Evolutionary conservation across 2,329 filamentous ascomycete species (phyloP).

Genomic region (Sporothrix protearum): DNA sequence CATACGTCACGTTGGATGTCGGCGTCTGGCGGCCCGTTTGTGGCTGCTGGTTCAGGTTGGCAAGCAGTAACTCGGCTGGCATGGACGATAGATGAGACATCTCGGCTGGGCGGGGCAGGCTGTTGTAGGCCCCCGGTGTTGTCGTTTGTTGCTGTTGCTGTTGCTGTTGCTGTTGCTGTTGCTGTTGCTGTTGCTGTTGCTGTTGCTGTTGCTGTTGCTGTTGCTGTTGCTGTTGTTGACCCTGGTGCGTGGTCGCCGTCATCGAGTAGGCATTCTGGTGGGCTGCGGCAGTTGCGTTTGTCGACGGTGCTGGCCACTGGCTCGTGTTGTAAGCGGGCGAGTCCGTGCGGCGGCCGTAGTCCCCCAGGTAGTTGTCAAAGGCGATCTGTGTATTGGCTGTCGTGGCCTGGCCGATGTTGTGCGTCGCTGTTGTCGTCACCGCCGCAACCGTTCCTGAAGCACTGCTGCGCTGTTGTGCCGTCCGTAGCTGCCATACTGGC

Average conservation of each 20-base stretch:
- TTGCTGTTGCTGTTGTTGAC: neutral
- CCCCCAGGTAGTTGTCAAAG: constrained; percentile 15
- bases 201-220: neutral
- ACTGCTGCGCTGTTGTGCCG: constrained; percentile 8
- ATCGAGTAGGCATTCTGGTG: neutral
- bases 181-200: neutral
- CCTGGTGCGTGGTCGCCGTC: neutral
- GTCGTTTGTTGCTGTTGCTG: neutral
- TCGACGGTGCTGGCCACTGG: constrained; percentile 5
- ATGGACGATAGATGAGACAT: neutral
- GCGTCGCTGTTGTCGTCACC: neutral
- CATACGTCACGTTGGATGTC: neutral
- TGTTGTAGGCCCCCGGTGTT: neutral
- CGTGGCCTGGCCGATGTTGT: constrained; percentile 21
- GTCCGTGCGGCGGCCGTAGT: constrained; percentile 10
- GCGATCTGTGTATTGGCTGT: constrained; percentile 22
- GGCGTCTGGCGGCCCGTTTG: neutral
- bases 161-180: neutral
- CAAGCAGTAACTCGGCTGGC: neutral
- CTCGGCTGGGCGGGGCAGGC: neutral
- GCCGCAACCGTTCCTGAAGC: constrained; percentile 31
- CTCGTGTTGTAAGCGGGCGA: neutral
- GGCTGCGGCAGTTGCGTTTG: neutral
- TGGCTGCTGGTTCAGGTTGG: neutral
- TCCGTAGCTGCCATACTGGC: constrained; percentile 7